Base-by-base conservation (phyloP, 306 rosid species). In the Macrotyloma uniflorum region DNA sequence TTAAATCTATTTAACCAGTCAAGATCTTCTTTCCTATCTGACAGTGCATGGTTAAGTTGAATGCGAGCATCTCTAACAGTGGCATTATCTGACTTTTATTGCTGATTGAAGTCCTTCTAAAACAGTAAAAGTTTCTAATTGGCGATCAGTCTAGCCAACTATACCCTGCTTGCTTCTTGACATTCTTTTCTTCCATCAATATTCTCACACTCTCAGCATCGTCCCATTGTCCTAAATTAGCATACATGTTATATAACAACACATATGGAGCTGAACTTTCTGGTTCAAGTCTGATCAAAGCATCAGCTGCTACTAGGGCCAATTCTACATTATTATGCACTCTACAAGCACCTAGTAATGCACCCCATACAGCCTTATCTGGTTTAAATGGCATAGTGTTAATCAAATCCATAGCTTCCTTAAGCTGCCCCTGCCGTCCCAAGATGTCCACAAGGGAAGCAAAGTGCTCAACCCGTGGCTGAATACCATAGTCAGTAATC, bases 341-440 rank as follows among this genome's bases (percentile, higher is more conserved):
- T 76, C 86, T 86, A 67, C 89, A 86, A 72, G 72, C 80, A 69
- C 89, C 84, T n/a, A 86, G 78, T 36, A 86, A 58, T 51, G 89
- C 86, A 59, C 89, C 86, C 89, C 89, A 86, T 6, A 86, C 89
- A 33, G 86, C 83, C 67, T 83, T 79, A 79, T 86, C 89, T 5
- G 89, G 86, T 83, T 79, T 78, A 50, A 71, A 50, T 12, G 89
- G 83, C 86, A 86, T 86, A 58, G 75, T 66, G 59, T 59, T 32
- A 58, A 86, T 83, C 83, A 86, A 72, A 76, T 79, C 71, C 63
- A 79, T 71, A 72, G 85, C 89, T 74, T 86, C 85, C 82, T 70
- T 78, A 75, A 86, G 89, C 59, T 75, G 78, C 61, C 89, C 89
- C 47, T 86, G 86, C 67, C 89, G 80, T 59, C 85, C 86, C 78